These are phyloP conservation scores for Kockovaella imperatae DNA, from an alignment of 768 basidiomycete species.

Conservation along the genomic window DNA sequence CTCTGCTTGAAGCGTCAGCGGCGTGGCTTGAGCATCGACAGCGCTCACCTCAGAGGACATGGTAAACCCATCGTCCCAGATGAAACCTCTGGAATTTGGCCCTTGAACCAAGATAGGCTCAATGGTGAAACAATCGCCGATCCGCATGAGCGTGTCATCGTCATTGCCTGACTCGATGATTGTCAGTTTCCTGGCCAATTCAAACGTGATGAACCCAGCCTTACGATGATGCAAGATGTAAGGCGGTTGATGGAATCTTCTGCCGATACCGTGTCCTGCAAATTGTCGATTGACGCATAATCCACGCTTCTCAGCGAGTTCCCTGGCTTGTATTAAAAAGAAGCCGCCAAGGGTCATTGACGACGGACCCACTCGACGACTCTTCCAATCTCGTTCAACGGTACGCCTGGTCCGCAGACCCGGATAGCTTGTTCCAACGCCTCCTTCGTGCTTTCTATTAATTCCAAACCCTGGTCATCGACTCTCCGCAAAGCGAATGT, in stretches of 20 bases:
- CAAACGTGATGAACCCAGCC: constrained; percentile 25
- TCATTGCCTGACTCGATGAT: constrained; percentile 58
- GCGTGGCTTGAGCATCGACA: background rate
- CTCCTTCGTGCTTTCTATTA: constrained; percentile 57
- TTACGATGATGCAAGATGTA: constrained; percentile 73
- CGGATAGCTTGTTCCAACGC: constrained; percentile 65
- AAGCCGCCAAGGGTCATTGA: constrained; percentile 35
- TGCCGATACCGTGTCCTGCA: constrained; percentile 80
- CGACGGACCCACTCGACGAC: constrained; percentile 51
- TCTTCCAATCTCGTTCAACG: constrained; percentile 62
- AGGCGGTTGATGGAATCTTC: constrained; percentile 67
- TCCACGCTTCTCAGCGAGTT: constrained; percentile 38
- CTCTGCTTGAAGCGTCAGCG: constrained; percentile 50
- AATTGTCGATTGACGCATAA: constrained; percentile 67
- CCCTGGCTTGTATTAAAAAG: constrained; percentile 9
- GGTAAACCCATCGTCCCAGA: constrained; percentile 90
- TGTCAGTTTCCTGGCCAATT: background rate
- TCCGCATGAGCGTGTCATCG: constrained; percentile 70
- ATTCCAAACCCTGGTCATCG: constrained; percentile 60
- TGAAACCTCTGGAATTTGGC: constrained; percentile 57
- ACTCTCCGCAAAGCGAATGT: constrained; percentile 77
- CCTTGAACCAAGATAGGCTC: constrained; percentile 81
- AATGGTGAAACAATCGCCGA: constrained; percentile 87
- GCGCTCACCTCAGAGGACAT: constrained; percentile 68
- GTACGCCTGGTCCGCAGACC: constrained; percentile 64